phyloP scores from a whole-genome alignment of 768 basidiomycete species.

The Phlegmacium glaucopus region DNA sequence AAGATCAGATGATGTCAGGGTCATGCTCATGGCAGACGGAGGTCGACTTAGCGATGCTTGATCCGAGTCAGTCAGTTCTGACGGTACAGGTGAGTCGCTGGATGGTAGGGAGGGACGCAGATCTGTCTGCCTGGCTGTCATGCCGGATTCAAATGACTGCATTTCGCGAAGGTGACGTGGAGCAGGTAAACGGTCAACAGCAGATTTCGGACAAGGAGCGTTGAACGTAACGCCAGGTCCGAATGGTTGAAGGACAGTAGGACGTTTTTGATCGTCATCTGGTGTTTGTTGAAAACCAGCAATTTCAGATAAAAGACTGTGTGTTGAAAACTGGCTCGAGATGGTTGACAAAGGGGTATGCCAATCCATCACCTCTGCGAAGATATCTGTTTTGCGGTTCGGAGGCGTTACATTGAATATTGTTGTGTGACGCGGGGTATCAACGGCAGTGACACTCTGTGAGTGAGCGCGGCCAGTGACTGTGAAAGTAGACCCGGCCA shows the following conservation, averaged over 20 bases:
- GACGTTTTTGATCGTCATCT: constrained; percentile 16
- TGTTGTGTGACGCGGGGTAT: constrained; percentile 45
- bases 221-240: constrained; percentile 62
- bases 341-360: constrained; percentile 35
- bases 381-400: constrained; percentile 45
- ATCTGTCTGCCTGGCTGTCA: constrained; percentile 65
- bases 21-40: constrained; percentile 27
- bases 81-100: constrained; percentile 14
- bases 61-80: constrained; percentile 11
- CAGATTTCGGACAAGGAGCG: constrained; percentile 46
- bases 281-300: constrained; percentile 18
- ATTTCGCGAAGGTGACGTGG: constrained; percentile 71
- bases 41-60: constrained; percentile 18
- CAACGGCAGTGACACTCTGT: constrained; percentile 73
- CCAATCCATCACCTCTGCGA: constrained; percentile 69
- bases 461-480: constrained; percentile 63
- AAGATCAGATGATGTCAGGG: constrained; percentile 10
- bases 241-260: constrained; percentile 53
- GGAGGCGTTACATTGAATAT: constrained; percentile 23
- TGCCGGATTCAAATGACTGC: constrained; percentile 83
- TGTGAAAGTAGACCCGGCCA: constrained; percentile 20
- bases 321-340: constrained; percentile 32
- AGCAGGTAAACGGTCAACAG: constrained; percentile 38
- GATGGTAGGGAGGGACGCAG: constrained; percentile 9
- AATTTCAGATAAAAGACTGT: constrained; percentile 26